Evolutionary conservation across 768 basidiomycete species (phyloP).

Genomic region (Arthromyces matolae): DNA sequence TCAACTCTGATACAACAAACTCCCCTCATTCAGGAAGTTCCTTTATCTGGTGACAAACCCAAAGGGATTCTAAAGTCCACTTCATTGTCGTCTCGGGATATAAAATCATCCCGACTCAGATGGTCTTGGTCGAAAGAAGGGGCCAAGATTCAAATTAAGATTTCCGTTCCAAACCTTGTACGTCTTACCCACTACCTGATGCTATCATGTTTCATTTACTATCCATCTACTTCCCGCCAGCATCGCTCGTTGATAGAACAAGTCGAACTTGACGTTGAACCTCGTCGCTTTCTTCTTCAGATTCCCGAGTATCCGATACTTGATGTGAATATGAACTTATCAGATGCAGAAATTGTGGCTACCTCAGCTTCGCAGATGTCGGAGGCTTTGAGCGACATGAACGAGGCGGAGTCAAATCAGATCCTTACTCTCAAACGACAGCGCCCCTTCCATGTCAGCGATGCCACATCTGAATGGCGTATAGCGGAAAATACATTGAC

Average conservation of each 20-base stretch:
- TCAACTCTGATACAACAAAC: constrained; percentile 17
- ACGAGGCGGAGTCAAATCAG: constrained; percentile 27
- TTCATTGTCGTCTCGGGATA: neutral
- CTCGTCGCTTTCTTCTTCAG: constrained; percentile 50
- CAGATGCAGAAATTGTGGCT: constrained; percentile 52
- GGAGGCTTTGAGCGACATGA: constrained; percentile 13
- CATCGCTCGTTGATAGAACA: constrained; percentile 40
- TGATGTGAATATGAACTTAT: constrained; percentile 53
- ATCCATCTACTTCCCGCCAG: constrained; percentile 27
- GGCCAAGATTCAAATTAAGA: constrained; percentile 42
- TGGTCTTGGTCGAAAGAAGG: constrained; percentile 55
- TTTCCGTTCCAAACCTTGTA: constrained; percentile 58
- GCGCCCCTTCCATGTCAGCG: constrained; percentile 57
- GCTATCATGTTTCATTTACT: neutral
- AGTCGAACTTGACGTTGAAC: constrained; percentile 64
- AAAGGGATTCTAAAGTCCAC: constrained; percentile 45
- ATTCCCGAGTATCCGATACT: constrained; percentile 47
- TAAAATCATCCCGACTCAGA: constrained; percentile 14
- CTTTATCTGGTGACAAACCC: constrained; percentile 16
- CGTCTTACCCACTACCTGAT: no score
- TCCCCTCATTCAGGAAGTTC: constrained; percentile 49
- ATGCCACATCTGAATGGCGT: constrained; percentile 65
- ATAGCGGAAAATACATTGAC: constrained; percentile 49
- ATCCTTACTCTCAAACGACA: constrained; percentile 52
- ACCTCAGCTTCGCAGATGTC: constrained; percentile 14